Evolutionary conservation across 2,329 filamentous ascomycete species (phyloP), one percentile per base, ranked within the genome.

Genomic region (Xylaria arbuscula): DNA sequence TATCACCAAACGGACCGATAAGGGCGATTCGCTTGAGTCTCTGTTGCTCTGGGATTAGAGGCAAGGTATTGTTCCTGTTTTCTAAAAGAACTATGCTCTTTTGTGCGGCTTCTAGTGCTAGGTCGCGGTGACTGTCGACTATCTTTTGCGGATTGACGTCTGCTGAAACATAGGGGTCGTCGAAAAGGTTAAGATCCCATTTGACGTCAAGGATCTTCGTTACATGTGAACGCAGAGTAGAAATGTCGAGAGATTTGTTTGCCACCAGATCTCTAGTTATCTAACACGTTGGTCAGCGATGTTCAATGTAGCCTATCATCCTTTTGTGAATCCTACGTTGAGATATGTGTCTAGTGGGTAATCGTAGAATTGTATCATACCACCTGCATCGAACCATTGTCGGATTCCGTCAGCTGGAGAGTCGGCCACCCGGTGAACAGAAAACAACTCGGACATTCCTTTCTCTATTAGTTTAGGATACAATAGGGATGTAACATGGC

Each of bases 361-460:
- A 67, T 83, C 81, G 55, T 84, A 84, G 65, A 80, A 84, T 59
- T 83, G 82, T 1, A 83, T 73, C 81, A 83, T 83, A 0, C 81
- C 80, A 40, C 82, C 82, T 3, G 80, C 81, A 61, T 82, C 81
- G 61, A 81, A 81, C 81, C 81, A 84, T 55, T 84, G 82, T 2
- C 72, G 73, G 40, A 84, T 81, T 2, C 78, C 79, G 70, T 81
- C 80, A 8, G 78, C 80, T 1, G 79, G 78, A 8, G 78, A 80
- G 61, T 72, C 72, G 0, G 81, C 80, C 1, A 83, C 81, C 32
- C 70, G 67, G 70, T 83, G 81, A 5, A 78, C 67, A 2, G 73
- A 72, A 45, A 80, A 71, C 17, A 82, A 45, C 40, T 79, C 76
- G 11, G 71, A 68, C 76, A 80, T 79, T 1, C 78, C 76, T 77